phyloP scores from a whole-genome alignment of 352 stramenopile species.

The Halophytophthora polymorphica region DNA sequence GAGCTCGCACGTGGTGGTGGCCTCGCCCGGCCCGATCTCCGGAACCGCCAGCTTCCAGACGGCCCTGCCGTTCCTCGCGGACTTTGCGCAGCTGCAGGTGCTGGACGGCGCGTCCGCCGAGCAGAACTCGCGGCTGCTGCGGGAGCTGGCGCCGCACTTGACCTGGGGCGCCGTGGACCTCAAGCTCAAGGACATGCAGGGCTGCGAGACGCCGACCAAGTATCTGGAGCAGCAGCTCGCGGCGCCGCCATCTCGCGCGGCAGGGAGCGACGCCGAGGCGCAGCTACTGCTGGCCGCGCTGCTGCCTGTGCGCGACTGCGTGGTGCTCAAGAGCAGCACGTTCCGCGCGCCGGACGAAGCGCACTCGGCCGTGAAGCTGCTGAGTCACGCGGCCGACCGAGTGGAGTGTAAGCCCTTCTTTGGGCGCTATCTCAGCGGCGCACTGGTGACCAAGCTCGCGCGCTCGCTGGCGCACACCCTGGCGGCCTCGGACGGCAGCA shows the following conservation, averaged over 20 bases:
- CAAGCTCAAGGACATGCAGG: slow-evolving; percentile 79
- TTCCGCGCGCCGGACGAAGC: slow-evolving; percentile 34
- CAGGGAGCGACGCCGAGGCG: slow-evolving; percentile 35
- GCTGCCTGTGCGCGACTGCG: slow-evolving; percentile 42
- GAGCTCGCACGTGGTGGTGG: slow-evolving; percentile 56
- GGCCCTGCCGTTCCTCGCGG: slow-evolving; percentile 41
- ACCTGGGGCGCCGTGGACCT: slow-evolving; percentile 73
- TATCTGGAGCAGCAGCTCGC: slow-evolving; percentile 72
- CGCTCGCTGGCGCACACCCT: slow-evolving; percentile 47
- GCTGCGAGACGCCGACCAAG: slow-evolving; percentile 49
- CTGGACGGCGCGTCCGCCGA: slow-evolving; percentile 15
- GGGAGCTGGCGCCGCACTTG: slow-evolving; percentile 48
- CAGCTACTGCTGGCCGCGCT: slow-evolving; percentile 48
- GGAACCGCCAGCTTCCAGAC: slow-evolving; percentile 32
- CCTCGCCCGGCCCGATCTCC: slow-evolving; percentile 32
- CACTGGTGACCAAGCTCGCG: slow-evolving; percentile 48
- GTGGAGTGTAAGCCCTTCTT: slow-evolving; percentile 63
- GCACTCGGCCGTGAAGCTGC: slow-evolving; percentile 56
- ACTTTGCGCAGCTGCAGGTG: slow-evolving; percentile 53
- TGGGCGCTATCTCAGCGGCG: slow-evolving; percentile 52
- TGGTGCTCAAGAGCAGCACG: slow-evolving; percentile 58
- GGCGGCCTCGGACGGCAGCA: slow-evolving; percentile 16
- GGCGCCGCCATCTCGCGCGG: slow-evolving; percentile 12
- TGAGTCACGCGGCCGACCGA: slow-evolving; percentile 49
- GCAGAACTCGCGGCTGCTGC: slow-evolving; percentile 40